Evolutionary conservation across 2,329 filamentous ascomycete species (phyloP), one percentile per base, ranked within the genome.

Genomic region (Ceratocystis diversiconidia): DNA sequence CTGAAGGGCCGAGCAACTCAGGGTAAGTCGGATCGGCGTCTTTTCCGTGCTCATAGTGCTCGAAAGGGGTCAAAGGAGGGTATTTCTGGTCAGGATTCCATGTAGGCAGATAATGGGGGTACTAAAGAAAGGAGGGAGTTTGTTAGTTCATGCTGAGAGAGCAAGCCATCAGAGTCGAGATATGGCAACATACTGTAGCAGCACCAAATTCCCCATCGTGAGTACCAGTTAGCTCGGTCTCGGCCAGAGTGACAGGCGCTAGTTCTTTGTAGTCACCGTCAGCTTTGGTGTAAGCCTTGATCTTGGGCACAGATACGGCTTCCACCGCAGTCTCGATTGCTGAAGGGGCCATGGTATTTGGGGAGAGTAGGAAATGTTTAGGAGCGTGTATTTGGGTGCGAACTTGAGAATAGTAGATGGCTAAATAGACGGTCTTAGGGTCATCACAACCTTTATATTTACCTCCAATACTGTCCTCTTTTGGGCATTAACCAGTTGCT

Each of bases 21-120:
- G 84, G 81, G 71, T 87, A 90, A 1, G 78, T 76, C 1, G 82
- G 77, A 72, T 92, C 86, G 60, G 89, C 88, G 70, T 90, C 85
- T 70, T 86, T 85, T 70, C 88, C 89, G 70, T 88, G 88, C 65
- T 92, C 88, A 69, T 83, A 82, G 72, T 90, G 87, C 72, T 87
- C 80, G 70, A 90, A 92, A 0, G 81, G 82, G 68, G 85, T 76
- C 6, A 89, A 79, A 5, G 88, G 85, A 65, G 83, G 79, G 70
- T 85, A 88, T 69, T 79, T 79, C 74, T 85, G 81, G 69, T 84
- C 79, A 50, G 79, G 78, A 71, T 87, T 80, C 86, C 86, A 90
- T 1, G 83, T 85, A 1, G 87, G 87, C 7, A 90, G 80, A 72
- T 92, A 92, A 71, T 90, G 79, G 3, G 85, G 85, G 69, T 89